phyloP scores from a whole-genome alignment of 2,329 filamentous ascomycete species.

The Rhinocladiella similis region DNA sequence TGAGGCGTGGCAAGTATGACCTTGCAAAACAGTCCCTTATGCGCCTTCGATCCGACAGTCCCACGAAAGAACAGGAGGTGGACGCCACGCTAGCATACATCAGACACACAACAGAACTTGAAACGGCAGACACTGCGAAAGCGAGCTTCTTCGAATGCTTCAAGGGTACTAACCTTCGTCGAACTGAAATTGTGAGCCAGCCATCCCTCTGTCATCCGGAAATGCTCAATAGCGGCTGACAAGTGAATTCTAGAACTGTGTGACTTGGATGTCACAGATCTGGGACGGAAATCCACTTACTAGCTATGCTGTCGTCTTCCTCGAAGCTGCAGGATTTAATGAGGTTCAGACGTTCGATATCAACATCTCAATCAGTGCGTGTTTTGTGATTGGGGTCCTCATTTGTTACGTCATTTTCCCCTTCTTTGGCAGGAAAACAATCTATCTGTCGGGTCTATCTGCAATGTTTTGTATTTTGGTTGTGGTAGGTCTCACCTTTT shows the following conservation, averaged over 20 bases:
- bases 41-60: slow-evolving; percentile 30
- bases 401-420: slow-evolving; percentile 44
- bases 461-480: slow-evolving; percentile 42
- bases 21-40: slow-evolving; percentile 35
- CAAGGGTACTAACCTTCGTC: slow-evolving; percentile 40
- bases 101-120: slow-evolving; percentile 37
- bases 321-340: slow-evolving; percentile 40
- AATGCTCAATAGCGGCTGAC: no score
- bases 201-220: no score
- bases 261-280: slow-evolving; percentile 7
- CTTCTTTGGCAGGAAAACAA: slow-evolving; percentile 40
- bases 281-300: slow-evolving; percentile 3
- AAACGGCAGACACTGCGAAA: slow-evolving; percentile 24
- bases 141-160: slow-evolving; percentile 42
- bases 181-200: slow-evolving; percentile 43
- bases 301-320: slow-evolving; percentile 39
- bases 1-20: slow-evolving; percentile 35
- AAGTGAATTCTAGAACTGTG: background rate
- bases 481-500: slow-evolving; percentile 9
- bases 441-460: slow-evolving; percentile 42
- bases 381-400: slow-evolving; percentile 41
- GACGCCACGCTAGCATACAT: slow-evolving; percentile 39
- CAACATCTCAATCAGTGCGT: slow-evolving; percentile 41
- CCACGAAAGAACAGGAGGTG: slow-evolving; percentile 28
- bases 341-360: slow-evolving; percentile 40